phyloP scores from a whole-genome alignment of 306 rosid species.

The Cucurbita pepo region DNA sequence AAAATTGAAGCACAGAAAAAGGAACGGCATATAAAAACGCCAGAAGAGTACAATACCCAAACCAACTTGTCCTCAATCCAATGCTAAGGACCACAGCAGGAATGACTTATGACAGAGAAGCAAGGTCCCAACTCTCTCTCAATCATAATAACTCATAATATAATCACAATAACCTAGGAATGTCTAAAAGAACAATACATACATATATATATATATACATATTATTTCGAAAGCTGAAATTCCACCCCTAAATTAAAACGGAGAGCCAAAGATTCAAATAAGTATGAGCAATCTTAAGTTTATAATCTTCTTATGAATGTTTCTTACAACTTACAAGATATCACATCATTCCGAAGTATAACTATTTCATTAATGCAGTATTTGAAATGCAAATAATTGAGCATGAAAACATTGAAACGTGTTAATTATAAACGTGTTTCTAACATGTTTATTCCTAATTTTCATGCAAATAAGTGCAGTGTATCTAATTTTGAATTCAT shows the following conservation, averaged over 20 bases:
- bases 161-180: not conserved
- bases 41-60: not conserved
- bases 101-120: conserved; percentile 1
- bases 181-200: not conserved
- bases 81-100: not conserved
- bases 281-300: not conserved
- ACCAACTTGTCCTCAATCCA: not conserved
- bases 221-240: not conserved
- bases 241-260: not conserved
- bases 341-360: not conserved
- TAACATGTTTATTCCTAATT: not conserved
- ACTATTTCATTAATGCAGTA: not conserved
- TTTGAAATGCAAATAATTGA: not conserved
- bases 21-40: not conserved
- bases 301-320: not conserved
- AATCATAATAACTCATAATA: not conserved
- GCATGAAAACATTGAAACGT: not conserved
- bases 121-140: not conserved
- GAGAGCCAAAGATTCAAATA: not conserved
- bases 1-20: not conserved
- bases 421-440: not conserved
- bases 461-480: not conserved
- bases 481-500: not conserved
- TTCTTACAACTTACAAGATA: not conserved
- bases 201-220: not conserved